Evolutionary conservation across 805 yeast species (phyloP).

Genomic region (Schizosaccharomyces japonicus): DNA sequence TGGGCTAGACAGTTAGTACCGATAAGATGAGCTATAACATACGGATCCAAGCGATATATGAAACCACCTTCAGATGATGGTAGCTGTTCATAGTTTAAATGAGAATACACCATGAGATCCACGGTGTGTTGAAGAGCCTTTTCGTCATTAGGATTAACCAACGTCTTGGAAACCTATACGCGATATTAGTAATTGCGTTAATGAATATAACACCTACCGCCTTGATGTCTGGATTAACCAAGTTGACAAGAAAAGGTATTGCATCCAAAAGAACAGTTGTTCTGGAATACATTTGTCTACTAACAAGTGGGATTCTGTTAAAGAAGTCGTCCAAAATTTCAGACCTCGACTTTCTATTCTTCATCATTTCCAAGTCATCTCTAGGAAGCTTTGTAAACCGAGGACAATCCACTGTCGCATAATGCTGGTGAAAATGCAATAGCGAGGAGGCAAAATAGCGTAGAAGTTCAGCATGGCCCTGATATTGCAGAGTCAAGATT

Average conservation of each 20-base stretch:
- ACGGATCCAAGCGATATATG: slow-evolving; percentile 16
- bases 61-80: slow-evolving; percentile 14
- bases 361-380: slow-evolving; percentile 12
- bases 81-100: slow-evolving; percentile 12
- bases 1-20: background rate
- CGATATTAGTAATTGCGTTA: slow-evolving; percentile 4
- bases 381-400: slow-evolving; percentile 2
- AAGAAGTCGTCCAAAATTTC: slow-evolving; percentile 14
- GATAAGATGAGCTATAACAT: slow-evolving; percentile 12
- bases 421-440: slow-evolving; percentile 37
- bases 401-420: slow-evolving; percentile 27
- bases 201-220: slow-evolving; percentile 5
- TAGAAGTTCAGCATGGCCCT: slow-evolving; percentile 23
- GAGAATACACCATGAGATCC: slow-evolving; percentile 11
- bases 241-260: slow-evolving; percentile 12
- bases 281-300: slow-evolving; percentile 8
- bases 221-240: slow-evolving; percentile 10
- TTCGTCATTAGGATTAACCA: no score
- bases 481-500: slow-evolving; percentile 22
- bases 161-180: no score
- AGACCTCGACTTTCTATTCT: slow-evolving; percentile 13
- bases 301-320: slow-evolving; percentile 6
- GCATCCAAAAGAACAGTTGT: slow-evolving; percentile 15
- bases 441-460: slow-evolving; percentile 35
- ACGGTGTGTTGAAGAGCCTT: slow-evolving; percentile 1